Evolutionary conservation across 441 rosid species (phyloP).

Genomic region (Croton laevigatus): DNA sequence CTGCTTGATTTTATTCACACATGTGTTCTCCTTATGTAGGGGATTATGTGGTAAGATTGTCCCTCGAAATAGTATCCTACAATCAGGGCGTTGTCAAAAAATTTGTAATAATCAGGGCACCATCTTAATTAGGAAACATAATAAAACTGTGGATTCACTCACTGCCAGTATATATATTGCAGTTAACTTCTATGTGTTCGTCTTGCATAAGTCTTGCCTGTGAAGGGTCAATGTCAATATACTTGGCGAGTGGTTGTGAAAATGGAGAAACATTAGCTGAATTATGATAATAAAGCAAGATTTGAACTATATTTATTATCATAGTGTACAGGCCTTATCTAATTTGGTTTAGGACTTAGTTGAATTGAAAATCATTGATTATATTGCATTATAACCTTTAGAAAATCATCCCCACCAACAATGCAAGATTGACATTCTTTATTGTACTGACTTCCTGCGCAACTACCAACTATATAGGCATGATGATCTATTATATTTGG

Average conservation of each 20-base stretch:
- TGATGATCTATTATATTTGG: neutral
- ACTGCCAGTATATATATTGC: too few species aligned
- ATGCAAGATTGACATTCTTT: neutral
- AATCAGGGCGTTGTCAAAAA: too few species aligned
- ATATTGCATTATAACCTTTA: neutral
- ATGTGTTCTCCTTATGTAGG: too few species aligned
- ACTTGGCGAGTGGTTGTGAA: neutral
- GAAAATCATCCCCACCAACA: neutral
- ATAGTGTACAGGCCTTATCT: neutral
- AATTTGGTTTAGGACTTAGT: neutral
- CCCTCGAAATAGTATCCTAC: too few species aligned
- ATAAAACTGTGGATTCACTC: too few species aligned
- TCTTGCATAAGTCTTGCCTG: too few species aligned
- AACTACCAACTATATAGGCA: neutral
- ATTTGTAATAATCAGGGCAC: too few species aligned
- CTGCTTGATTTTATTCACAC: too few species aligned
- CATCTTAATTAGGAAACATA: too few species aligned
- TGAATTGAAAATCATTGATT: neutral
- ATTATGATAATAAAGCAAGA: neutral
- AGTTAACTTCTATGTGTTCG: too few species aligned
- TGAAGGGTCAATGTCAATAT: neutral
- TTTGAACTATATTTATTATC: neutral
- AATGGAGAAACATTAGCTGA: neutral
- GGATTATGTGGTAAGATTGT: too few species aligned
- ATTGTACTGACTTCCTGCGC: neutral